phyloP scores from a whole-genome alignment of 495 filamentous ascomycete genomes.

The Daldinia caldariorum region DNA sequence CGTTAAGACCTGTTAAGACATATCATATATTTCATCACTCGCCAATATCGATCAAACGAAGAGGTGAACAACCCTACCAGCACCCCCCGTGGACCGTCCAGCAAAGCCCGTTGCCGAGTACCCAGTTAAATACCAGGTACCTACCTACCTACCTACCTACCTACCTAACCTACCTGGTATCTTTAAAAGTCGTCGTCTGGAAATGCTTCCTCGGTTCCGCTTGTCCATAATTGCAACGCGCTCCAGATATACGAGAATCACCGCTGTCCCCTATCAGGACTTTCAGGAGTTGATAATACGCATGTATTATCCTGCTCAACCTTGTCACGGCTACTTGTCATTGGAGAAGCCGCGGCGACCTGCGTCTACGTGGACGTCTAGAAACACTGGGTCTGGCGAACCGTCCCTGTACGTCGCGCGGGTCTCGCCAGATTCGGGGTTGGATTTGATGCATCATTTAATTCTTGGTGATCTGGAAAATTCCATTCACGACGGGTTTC shows the following conservation, averaged over 20 bases:
- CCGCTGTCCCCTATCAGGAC: conserved; percentile 29
- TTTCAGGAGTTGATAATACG: conserved; percentile 23
- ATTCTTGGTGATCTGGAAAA: conserved; percentile 44
- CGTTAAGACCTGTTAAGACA: neutral
- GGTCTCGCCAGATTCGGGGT: conserved; percentile 38
- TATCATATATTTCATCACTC: neutral
- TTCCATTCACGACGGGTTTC: conserved; percentile 33
- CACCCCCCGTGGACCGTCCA: neutral
- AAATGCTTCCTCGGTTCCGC: conserved; percentile 24
- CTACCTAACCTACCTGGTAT: no score
- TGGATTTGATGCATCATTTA: conserved; percentile 43
- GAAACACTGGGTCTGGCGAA: conserved; percentile 35
- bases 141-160: no score
- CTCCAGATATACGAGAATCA: conserved; percentile 25
- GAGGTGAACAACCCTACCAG: neutral
- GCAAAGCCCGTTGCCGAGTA: neutral
- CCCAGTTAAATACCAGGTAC: neutral
- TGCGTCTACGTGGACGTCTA: conserved; percentile 42
- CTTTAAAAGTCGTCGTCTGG: conserved; percentile 19
- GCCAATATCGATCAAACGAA: neutral
- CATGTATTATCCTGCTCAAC: conserved; percentile 19
- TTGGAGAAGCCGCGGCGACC: conserved; percentile 15
- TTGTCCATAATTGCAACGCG: conserved; percentile 30
- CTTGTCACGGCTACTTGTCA: conserved; percentile 23
- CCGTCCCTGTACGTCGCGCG: conserved; percentile 23